Evolutionary conservation across 768 basidiomycete species (phyloP).

Genomic region (Psilocybe sp.): DNA sequence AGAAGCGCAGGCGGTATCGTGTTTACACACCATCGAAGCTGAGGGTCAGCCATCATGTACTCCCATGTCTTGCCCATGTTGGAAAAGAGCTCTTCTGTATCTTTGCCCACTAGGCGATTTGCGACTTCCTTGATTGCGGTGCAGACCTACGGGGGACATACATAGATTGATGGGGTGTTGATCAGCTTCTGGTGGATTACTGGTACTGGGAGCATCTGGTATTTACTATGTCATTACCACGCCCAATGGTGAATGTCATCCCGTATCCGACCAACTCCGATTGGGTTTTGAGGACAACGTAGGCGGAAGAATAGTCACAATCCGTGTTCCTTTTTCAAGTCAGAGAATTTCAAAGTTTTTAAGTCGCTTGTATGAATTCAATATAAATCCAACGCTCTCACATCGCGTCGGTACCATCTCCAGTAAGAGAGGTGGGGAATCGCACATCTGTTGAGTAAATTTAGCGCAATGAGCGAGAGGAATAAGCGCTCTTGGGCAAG

Average conservation of each 20-base stretch:
- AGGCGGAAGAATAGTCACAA: constrained; percentile 95
- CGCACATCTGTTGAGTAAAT: constrained; percentile 61
- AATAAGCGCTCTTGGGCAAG: neutral
- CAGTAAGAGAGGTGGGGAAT: constrained; percentile 87
- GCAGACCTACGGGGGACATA: constrained; percentile 55
- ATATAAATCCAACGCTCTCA: constrained; percentile 23
- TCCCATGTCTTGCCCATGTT: constrained; percentile 94
- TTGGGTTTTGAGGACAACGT: constrained; percentile 76
- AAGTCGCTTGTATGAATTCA: neutral
- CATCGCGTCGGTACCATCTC: constrained; percentile 95
- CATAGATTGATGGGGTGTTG: neutral
- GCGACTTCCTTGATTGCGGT: constrained; percentile 78
- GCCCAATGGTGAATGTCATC: constrained; percentile 93
- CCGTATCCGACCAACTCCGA: constrained; percentile 81
- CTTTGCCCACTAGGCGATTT: constrained; percentile 76
- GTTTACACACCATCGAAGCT: constrained; percentile 75
- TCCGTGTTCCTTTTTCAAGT: constrained; percentile 77
- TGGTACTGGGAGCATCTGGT: neutral
- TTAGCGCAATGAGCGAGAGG: neutral
- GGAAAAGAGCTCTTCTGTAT: constrained; percentile 76
- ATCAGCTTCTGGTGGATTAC: neutral
- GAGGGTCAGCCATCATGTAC: constrained; percentile 82
- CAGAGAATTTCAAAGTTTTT: neutral
- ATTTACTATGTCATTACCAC: constrained; percentile 88
- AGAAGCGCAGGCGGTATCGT: neutral